Evolutionary conservation across 2,329 filamentous ascomycete genomes (phyloP), one percentile per base, ranked within the genome.

Genomic region (Sphaerulina musiva): DNA sequence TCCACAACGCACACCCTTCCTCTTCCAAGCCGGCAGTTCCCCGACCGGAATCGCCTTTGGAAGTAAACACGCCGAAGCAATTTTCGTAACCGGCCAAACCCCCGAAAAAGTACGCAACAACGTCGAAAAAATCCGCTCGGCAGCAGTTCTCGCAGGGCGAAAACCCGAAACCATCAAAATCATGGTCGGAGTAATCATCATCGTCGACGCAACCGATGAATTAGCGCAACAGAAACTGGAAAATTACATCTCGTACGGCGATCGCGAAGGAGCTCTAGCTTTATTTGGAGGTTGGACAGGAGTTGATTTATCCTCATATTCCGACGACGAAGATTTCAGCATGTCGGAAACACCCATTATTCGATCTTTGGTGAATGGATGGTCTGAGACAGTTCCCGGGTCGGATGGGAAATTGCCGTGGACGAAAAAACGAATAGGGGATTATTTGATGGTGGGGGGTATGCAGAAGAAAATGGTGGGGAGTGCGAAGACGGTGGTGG

Each of bases 281-380:
- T 68, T 88, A 11, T 88, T 88, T 62, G 83, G 83, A 23, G 85
- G 85, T 0, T 88, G 84, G 83, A 87, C 84, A 0, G 85, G 82
- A 0, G 82, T 84, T 48, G 80, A 85, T 64, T 68, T 85, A 4
- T 72, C 75, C 9, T 69, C 76, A 44, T 84, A 83, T 59, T 76
- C 71, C 0, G 81, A 84, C 29, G 80, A 84, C 38, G 76, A 84
- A 62, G 82, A 85, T 40, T 73, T 75, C 57, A 39, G 31, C 11
- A 36, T 54, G 36, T 39, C 42, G 2, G 45, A 46, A 10, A 63
- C 65, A 5, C 69, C 71, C 2, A 68, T 68, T 1, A 68, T 75
- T 8, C 68, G 69, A 2, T 68, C 65, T 23, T 69, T 73, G 62
- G 69, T 73, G 8, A 70, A 71, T 20, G 66, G 69, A 57, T 73